These are phyloP conservation scores for Pythium angustatum DNA, from an alignment of 352 stramenopile species.

Conservation along the genomic window DNA sequence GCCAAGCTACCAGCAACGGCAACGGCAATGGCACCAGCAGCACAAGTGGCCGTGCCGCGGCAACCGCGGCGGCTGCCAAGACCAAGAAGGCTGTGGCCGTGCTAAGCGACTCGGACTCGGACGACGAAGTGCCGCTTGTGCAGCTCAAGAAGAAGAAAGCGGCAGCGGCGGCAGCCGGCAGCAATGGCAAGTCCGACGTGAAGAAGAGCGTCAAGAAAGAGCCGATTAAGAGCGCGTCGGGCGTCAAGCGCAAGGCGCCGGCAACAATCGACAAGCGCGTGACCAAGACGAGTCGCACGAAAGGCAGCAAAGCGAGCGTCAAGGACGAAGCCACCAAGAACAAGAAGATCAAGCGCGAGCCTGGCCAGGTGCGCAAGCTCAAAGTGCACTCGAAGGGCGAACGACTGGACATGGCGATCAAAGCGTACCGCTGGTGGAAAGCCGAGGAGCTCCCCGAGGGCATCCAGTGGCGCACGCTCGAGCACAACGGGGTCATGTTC, in stretches of 20 bases:
- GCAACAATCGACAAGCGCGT: constrained; percentile 14
- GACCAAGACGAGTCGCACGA: constrained; percentile 35
- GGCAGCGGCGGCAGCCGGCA: background rate
- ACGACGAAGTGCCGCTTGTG: constrained; percentile 75
- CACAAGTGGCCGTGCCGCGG: constrained; percentile 17
- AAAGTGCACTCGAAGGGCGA: constrained; percentile 95
- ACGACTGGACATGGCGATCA: constrained; percentile 96
- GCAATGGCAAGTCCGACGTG: constrained; percentile 17
- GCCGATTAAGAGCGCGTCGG: background rate
- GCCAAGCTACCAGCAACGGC: no score
- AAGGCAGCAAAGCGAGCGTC: constrained; percentile 39
- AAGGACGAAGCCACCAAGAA: constrained; percentile 30
- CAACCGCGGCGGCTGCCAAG: constrained; percentile 22
- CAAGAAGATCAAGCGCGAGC: constrained; percentile 51
- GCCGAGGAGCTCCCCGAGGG: constrained; percentile 91
- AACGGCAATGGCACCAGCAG: background rate
- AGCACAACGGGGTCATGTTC: constrained; percentile 99
- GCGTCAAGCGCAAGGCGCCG: constrained; percentile 52
- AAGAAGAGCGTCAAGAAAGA: constrained; percentile 51
- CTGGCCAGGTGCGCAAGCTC: constrained; percentile 75
- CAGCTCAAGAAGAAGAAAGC: constrained; percentile 70
- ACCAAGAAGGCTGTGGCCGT: constrained; percentile 41
- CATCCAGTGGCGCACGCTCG: constrained; percentile 98
- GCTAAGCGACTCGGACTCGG: constrained; percentile 77
- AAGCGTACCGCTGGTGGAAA: constrained; percentile 99